Evolutionary conservation across 2,329 filamentous ascomycete genomes (phyloP), one percentile per base, ranked within the genome.

Genomic region (Stachybotrys echinatus): DNA sequence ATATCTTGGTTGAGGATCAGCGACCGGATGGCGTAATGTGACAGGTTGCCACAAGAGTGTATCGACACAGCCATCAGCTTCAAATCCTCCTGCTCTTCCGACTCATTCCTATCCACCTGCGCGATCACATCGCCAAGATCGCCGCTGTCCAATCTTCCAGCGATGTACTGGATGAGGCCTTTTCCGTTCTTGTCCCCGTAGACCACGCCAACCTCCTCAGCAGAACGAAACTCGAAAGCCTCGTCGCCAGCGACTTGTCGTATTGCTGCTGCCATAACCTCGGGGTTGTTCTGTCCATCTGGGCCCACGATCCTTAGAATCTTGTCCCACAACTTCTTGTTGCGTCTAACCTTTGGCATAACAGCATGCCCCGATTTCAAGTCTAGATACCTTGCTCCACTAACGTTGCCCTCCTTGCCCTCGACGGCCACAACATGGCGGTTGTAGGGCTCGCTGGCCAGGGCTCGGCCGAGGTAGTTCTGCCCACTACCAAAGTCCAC

Each of bases 401-500:
- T 81, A 53, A 97, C 95, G 61, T 96, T 96, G 59, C 87, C 83
- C 60, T 89, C 85, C 54, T 85, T 84, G 51, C 90, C 88, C 69
- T 99, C 94, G 31, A 99, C 90, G 2, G 92, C 94, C 49, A 97
- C 84, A 42, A 97, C 87, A 56, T 91, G 83, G 60, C 85, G 84
- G 61, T 92, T 89, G 70, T 95, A 96, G 1, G 92, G 91, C 48
- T 85, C 77, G 54, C 87, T 90, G 14, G 92, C 92, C 51, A 99
- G 75, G 1, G 89, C 88, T 43, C 94, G 81, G 1, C 94, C 92
- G 4, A 99, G 83, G 62, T 99, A 99, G 63, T 96, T 97, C 66
- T 97, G 92, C 0, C 94, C 94, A 48, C 91, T 96, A 23, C 94
- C 94, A 67, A 97, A 96, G 69, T 99, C 94, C 45, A 97, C 86